phyloP scores from a whole-genome alignment of 1,284 basidiomycete species.

The Irpex sp. region DNA sequence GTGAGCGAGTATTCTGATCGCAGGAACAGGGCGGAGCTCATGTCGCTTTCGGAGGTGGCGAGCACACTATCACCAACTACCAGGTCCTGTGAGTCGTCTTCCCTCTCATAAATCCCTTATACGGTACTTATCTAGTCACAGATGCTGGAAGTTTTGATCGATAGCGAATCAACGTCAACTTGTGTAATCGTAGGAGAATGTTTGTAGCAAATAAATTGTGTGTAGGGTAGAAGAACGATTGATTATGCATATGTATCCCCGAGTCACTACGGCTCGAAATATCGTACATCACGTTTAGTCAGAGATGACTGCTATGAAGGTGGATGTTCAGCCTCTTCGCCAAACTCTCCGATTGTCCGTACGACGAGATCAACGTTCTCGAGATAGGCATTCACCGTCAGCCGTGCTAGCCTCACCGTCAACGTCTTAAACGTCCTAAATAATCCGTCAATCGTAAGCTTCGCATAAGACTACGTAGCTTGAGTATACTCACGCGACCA shows the following conservation, averaged over 20 bases:
- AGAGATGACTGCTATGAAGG: conserved; percentile 1
- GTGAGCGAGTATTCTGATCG: conserved; percentile 13
- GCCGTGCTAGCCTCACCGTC: conserved; percentile 79
- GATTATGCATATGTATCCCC: neutral
- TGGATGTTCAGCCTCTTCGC: conserved; percentile 46
- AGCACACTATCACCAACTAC: conserved; percentile 46
- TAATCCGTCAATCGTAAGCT: conserved; percentile 1
- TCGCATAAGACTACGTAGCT: neutral
- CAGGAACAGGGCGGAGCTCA: conserved; percentile 37
- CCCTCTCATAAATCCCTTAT: neutral
- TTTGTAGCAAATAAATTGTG: neutral
- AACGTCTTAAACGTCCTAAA: conserved; percentile 69
- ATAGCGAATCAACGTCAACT: neutral
- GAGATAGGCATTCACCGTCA: conserved; percentile 80
- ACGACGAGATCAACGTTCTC: conserved; percentile 84
- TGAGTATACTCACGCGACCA: conserved; percentile 60
- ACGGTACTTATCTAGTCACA: neutral
- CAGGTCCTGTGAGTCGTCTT: conserved; percentile 48
- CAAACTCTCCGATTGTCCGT: conserved; percentile 79
- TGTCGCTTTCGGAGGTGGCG: conserved; percentile 36
- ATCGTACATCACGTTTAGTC: neutral
- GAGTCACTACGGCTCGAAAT: neutral
- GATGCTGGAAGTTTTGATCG: conserved; percentile 14
- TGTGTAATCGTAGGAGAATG: neutral
- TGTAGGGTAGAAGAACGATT: neutral